phyloP scores from a whole-genome alignment of 2,329 filamentous ascomycete species.

The Uncinocarpus reesii region DNA sequence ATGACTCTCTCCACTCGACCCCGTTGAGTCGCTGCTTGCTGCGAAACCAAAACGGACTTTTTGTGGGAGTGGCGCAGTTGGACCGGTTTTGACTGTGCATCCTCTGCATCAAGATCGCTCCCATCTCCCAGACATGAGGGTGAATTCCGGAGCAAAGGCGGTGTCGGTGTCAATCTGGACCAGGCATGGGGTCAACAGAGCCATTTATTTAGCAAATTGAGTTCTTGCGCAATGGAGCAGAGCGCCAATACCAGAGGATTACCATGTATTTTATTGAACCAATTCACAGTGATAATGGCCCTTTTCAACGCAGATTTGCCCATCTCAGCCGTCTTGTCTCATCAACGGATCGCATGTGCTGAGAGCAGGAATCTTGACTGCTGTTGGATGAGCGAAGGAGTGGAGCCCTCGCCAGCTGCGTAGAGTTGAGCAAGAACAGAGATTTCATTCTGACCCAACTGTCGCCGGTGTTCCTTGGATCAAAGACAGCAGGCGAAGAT shows the following conservation, averaged over 20 bases:
- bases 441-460: too few relatives aligned
- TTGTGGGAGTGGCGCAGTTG: conserved; percentile 3
- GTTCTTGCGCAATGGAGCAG: background rate
- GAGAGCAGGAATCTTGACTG: too few relatives aligned
- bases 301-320: background rate
- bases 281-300: background rate
- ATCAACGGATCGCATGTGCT: too few relatives aligned
- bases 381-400: too few relatives aligned
- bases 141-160: background rate
- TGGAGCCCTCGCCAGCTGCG: too few relatives aligned
- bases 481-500: background rate
- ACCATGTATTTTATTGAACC: background rate
- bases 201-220: background rate
- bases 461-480: background rate
- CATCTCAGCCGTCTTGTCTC: too few relatives aligned
- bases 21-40: too few relatives aligned
- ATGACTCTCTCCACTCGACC: background rate
- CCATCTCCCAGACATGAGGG: background rate
- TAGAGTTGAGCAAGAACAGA: too few relatives aligned
- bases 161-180: conserved; percentile 5
- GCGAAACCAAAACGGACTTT: background rate
- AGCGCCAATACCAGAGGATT: background rate
- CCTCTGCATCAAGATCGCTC: background rate
- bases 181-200: too few relatives aligned
- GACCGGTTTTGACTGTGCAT: background rate